Evolutionary conservation across 2,329 filamentous ascomycete genomes (phyloP), one percentile per base, ranked within the genome.

Genomic region (Chalaropsis ovoidea): DNA sequence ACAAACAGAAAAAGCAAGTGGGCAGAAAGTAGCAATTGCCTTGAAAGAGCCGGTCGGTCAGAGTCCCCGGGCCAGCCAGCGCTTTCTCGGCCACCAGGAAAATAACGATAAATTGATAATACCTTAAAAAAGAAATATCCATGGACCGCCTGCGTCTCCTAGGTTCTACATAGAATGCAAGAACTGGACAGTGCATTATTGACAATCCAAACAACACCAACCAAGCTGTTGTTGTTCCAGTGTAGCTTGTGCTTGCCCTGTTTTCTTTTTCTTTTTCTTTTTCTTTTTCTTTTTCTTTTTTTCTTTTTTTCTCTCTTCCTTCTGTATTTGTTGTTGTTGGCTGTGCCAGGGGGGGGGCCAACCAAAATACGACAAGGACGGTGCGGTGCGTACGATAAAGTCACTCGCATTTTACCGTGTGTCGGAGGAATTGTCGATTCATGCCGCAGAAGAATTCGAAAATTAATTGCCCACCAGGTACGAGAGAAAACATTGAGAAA

Each of bases 181-280:
- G 27, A 58, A n/a, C 31, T 58, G 27, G 6, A 39, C 52, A 58
- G 52, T 58, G 52, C 27, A 58, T 19, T 58, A 52, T 52, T 27
- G 35, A 27, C 47, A 52, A 52, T 39, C 35, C 35, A 39, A 10
- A 10, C 35, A 39, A 39, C 35, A 39, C 35, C 35, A 39, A 10
- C 35, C 47, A 52, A 27, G 19, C 47, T 24, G 35, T 39, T 7
- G 5, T 39, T 35, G n/a, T 19, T 15, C 43, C 3, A 19, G 31
- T 31, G 31, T 31, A 31, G 45, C n/a, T 22, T 52, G 19, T 52
- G 47, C 47, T 2, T 52, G 22, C 47, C 22, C 47, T 52, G 47
- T 2, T 2, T 31, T 31, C 31, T 6, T 31, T n/a, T n/a, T n/a
- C 11, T 10, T 43, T 10, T 13, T 13, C 13, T 43, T n/a, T 43